Evolutionary conservation across 2,329 filamentous ascomycete species (phyloP), one percentile per base, ranked within the genome.

Genomic region (Colletotrichum nymphaeae): DNA sequence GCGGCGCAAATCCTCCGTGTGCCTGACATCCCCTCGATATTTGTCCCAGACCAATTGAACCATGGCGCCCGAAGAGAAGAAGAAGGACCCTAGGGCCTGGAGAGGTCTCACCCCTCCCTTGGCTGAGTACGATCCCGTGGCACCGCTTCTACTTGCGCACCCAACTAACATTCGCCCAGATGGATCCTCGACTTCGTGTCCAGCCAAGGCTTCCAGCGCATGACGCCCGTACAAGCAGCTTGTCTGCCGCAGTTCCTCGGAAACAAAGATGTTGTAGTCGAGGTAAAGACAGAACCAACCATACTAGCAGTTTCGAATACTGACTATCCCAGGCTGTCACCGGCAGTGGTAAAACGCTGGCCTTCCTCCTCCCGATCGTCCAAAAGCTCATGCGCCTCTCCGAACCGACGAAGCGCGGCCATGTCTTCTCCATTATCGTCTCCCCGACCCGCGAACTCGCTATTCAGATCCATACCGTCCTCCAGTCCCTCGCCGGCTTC

Each of bases 151-250:
- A 32, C 96, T n/a, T 93, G 91, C 90, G 93, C 78, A 90, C 89
- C 16, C 85, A 95, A 67, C 93, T 89, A 1, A 93, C 93, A 19
- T 85, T 92, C 95, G 37, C 93, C 93, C 73, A 88, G 93, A 90
- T 98, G 95, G 95, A 91, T 97, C 69, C 86, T 97, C 67, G 94
- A 97, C 76, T 95, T 95, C 72, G 92, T 97, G 62, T 88, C 91
- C 63, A 91, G 92, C 76, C 96, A 97, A 92, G 94, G 95, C 74
- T 98, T 98, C 83, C 86, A 88, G 75, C 92, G 93, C 81, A 95
- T 97, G 88, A 98, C 95, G 4, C 96, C 96, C 1, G 95, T 98
- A n/a, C 96, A 98, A 84, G 94, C 95, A 57, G 96, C 95, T 72
- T 93, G 94, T 5, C 93, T 98, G 76, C 95, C 95, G 14, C 89